These are phyloP conservation scores for Eutrema japonicum DNA, from an alignment of 345 rosid species.

Conservation along the genomic window DNA sequence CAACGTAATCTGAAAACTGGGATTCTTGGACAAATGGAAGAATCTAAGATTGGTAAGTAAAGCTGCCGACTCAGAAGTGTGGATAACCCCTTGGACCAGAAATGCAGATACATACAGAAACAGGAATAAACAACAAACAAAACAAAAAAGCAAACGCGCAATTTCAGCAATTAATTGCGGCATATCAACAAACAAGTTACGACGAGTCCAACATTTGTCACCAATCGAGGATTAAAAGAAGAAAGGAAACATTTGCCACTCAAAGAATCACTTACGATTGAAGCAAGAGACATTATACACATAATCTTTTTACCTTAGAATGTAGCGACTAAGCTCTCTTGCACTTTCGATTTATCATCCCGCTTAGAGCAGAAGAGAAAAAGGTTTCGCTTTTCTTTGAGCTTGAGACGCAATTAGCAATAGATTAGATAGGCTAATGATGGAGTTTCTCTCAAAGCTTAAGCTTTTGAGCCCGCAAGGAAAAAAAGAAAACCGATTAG, in stretches of 20 bases:
- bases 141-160: constrained; percentile 26
- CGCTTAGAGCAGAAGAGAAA: constrained; percentile 50
- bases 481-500: background rate
- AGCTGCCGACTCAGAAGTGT: constrained; percentile 28
- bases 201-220: constrained; percentile 24
- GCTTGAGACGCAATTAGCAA: constrained; percentile 55
- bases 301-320: constrained; percentile 36
- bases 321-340: constrained; percentile 41
- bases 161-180: constrained; percentile 38
- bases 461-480: constrained; percentile 25
- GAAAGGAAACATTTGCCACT: background rate
- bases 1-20: constrained; percentile 18
- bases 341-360: constrained; percentile 56
- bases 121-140: background rate
- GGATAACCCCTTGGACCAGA: constrained; percentile 1
- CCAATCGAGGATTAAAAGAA: background rate
- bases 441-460: constrained; percentile 34
- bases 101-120: constrained; percentile 25
- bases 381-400: constrained; percentile 45
- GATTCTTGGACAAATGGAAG: constrained; percentile 34
- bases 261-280: constrained; percentile 75
- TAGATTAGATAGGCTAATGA: constrained; percentile 44
- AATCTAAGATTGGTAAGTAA: constrained; percentile 38
- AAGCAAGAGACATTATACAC: constrained; percentile 57
- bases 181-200: constrained; percentile 41